phyloP scores from a whole-genome alignment of 768 basidiomycete species.

The Lanmaoa pseudosensibilis region DNA sequence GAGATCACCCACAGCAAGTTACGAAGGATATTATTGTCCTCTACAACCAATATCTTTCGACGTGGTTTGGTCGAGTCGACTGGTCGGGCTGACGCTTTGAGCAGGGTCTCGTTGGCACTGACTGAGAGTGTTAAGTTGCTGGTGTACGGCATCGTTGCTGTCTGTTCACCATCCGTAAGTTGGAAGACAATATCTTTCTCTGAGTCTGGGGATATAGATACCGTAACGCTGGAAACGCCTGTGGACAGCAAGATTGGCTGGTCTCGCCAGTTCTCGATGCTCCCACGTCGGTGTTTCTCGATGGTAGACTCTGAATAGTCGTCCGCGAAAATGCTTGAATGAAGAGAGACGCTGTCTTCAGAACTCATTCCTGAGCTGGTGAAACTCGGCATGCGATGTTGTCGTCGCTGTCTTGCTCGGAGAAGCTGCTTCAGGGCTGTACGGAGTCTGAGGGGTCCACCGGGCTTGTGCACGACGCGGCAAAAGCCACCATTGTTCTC shows the following conservation, averaged over 20 bases:
- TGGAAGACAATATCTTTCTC: slow-evolving; percentile 33
- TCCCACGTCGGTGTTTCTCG: slow-evolving; percentile 35
- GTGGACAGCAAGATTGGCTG: slow-evolving; percentile 13
- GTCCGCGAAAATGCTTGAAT: slow-evolving; percentile 31
- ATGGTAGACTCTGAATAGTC: slow-evolving; percentile 14
- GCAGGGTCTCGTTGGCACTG: slow-evolving; percentile 62
- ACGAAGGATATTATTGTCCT: slow-evolving; percentile 87
- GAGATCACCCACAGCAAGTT: slow-evolving; percentile 66
- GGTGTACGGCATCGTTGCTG: slow-evolving; percentile 10
- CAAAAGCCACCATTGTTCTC: slow-evolving; percentile 85
- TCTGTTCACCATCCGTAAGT: slow-evolving; percentile 13
- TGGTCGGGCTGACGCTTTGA: slow-evolving; percentile 64
- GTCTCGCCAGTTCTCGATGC: slow-evolving; percentile 30
- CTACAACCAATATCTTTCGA: slow-evolving; percentile 77
- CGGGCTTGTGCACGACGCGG: slow-evolving; percentile 87
- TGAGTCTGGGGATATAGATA: slow-evolving; percentile 23
- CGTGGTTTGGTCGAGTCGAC: slow-evolving; percentile 43
- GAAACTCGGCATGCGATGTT: slow-evolving; percentile 23
- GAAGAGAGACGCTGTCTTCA: slow-evolving; percentile 30
- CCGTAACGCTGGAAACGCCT: slow-evolving; percentile 8
- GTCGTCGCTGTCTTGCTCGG: slow-evolving; percentile 33
- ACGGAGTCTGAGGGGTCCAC: slow-evolving; percentile 75
- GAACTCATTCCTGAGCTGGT: slow-evolving; percentile 17
- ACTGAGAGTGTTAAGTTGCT: slow-evolving; percentile 49
- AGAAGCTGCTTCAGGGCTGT: slow-evolving; percentile 54